Evolutionary conservation across 495 filamentous ascomycete species (phyloP), one percentile per base, ranked within the genome.

Genomic region (Aspergillus conjunctus): DNA sequence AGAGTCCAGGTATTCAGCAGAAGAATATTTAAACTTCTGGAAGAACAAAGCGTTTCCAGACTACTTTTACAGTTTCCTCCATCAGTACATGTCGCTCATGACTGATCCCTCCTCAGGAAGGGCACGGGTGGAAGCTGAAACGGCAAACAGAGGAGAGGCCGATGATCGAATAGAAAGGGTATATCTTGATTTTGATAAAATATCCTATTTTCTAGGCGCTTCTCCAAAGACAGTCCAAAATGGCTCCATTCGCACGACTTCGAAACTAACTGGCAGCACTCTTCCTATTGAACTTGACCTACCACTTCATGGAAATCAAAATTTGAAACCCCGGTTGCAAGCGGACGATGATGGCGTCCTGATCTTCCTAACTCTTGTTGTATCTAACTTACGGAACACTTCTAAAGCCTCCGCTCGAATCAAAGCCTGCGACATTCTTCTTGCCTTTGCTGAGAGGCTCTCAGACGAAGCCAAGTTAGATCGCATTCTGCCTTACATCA

Each of bases 381-480:
- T 91, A 1, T 88, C 93, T 8, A 96, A 91, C 18, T 66, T 99
- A 58, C 86, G 95, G 62, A 96, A 91, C 61, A 96, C 94, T 3
- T 88, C 91, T 7, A 88, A 92, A 66, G 85, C 93, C 20, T 88
- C 89, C n/a, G 87, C 93, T 39, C 88, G 91, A 64, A 80, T 97
- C 60, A 88, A 92, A 67, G 94, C 92, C 4, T 97, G 93, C 68
- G 95, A 99, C 71, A 82, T 98, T 48, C 81, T 99, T 65, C 77
- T 99, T 18, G 94, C 93, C 15, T 97, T 98, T 72, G 87, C 92
- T 7, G 92, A 98, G 73, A 84, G 89, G 51, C 71, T 97, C 37
- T 94, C 94, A 0, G 95, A 99, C 70, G 95, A 99, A 68, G 93
- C 93, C 11, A 99, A 98, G 68, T 81, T 99, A 54, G 95, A 99